Evolutionary conservation across 2,329 filamentous ascomycete genomes (phyloP), one percentile per base, ranked within the genome.

Genomic region (Diaporthe destruens): DNA sequence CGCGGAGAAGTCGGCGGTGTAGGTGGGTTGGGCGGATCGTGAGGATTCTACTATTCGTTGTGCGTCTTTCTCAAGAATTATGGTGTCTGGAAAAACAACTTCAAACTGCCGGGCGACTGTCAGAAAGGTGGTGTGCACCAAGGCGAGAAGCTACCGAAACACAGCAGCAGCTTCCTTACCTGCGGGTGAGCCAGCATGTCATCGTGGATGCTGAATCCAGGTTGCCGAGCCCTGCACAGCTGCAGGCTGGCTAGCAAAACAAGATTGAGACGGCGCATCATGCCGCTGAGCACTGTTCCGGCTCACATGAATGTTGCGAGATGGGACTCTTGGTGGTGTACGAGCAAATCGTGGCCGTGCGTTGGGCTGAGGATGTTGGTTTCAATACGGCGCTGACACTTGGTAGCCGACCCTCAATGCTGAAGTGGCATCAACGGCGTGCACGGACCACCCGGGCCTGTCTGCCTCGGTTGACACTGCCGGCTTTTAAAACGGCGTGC

Each of bases 141-240:
- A 25, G 23, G 16, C 18, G 47, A 14, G 16, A 16, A 61, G n/a
- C 14, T 32, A 23, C 16, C 42, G 32, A 23, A 20, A 20, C 47
- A 34, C 3, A 42, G 57, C 44, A 11, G 32, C 61, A 47, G 29
- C 61, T 53, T 39, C n/a, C 51, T 53, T 86, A 96, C 94, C 88
- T 96, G 94, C 14, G 95, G 95, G 82, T 93, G 94, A 23, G 94
- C 94, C 71, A 97, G 87, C 67, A 98, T 82, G 80, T 98, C 95
- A 80, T 97, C 94, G 78, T 96, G 91, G 71, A 97, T 93, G 83
- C 92, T 97, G 85, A 98, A 98, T 70, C 86, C 84, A 9, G 84
- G 85, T 57, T 87, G 85, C 57, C 85, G 85, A 76, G 87, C 88
- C 75, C 77, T 78, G 76, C 81, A 83, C 39, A 88, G 82, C 80